A percentile compares a stretch with the other conserved stretches of the same genome.
Conservation (phyloP, 83 land plant genomes). For the Picea abies region DNA sequence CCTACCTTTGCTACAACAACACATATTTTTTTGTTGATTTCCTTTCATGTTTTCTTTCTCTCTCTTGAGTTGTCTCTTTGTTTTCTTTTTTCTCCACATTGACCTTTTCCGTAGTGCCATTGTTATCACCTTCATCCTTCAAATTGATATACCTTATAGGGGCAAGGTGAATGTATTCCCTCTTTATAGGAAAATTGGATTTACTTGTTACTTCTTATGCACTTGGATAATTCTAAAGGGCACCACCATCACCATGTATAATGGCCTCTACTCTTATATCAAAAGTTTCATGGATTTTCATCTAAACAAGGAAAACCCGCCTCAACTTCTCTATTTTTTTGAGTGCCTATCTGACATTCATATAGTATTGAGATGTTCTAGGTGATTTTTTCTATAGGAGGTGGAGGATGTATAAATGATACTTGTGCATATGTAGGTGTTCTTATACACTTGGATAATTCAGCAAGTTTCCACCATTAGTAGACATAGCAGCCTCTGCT, state of each 20-base stretch:
- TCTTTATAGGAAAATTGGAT: conserved; percentile 70
- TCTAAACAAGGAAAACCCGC: not conserved
- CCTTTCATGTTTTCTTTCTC: conserved; percentile 47
- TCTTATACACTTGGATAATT: too few species aligned
- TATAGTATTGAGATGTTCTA: not conserved
- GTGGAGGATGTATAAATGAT: too few species aligned
- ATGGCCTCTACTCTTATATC: too few species aligned
- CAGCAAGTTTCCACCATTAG: too few species aligned
- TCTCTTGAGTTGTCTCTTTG: conserved; percentile 78
- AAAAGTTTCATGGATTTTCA: not conserved
- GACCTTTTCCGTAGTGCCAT: conserved; percentile 16
- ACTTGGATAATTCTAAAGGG: not conserved
- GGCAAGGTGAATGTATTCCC: conserved; percentile 55
- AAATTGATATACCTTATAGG: conserved; percentile 27
- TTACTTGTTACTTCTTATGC: conserved; percentile 62
- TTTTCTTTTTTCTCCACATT: conserved; percentile 57
- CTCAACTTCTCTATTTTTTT: not conserved
- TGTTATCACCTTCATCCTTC: not conserved
- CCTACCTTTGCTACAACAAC: too few species aligned
- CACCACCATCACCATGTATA: not conserved
- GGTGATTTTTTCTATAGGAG: too few species aligned
- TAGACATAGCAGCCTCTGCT: too few species aligned
- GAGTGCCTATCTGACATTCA: not conserved
- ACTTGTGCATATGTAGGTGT: too few species aligned
- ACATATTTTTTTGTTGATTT: too few species aligned